Conservation (phyloP, 2,329 filamentous ascomycete species). For the Verticillium klebahnii region DNA sequence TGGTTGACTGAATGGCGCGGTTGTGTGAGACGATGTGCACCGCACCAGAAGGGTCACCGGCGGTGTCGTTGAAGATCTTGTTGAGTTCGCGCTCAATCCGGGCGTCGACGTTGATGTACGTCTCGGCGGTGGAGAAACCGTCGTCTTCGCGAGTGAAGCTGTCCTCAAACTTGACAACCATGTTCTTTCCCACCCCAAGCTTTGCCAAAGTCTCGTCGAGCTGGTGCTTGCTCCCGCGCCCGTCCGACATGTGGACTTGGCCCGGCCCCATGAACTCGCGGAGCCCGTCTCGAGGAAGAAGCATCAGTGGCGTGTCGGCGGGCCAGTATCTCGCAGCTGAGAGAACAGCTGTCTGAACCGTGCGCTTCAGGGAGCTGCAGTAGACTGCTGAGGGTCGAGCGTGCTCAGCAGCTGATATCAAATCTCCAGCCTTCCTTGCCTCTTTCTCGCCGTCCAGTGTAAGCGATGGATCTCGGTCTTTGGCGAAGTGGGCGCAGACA, state of each 20-base stretch:
- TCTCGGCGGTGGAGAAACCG: not conserved
- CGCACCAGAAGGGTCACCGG: not conserved
- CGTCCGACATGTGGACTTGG: not conserved
- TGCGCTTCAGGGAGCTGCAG: not conserved
- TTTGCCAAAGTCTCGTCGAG: not conserved
- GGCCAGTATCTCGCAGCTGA: not conserved
- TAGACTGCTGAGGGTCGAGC: not conserved
- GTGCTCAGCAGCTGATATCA: not conserved
- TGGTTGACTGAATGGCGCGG: not conserved
- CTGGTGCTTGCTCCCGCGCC: not conserved
- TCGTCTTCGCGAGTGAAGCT: not conserved
- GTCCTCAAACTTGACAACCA: not conserved
- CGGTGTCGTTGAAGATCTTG: not conserved
- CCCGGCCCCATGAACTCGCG: not conserved
- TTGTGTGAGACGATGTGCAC: slow-evolving; percentile 1
- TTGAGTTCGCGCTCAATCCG: not conserved
- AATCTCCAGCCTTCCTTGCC: not conserved
- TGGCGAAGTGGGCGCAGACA: not conserved
- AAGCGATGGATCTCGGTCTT: not conserved
- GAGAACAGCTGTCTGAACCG: not conserved
- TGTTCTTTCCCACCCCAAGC: not conserved
- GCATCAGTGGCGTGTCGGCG: not conserved
- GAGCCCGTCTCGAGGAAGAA: not conserved
- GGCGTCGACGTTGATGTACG: not conserved
- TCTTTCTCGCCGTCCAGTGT: not conserved